These are phyloP conservation scores for Podospora conica DNA, from an alignment of 495 filamentous ascomycete species.

Conservation along the genomic window DNA sequence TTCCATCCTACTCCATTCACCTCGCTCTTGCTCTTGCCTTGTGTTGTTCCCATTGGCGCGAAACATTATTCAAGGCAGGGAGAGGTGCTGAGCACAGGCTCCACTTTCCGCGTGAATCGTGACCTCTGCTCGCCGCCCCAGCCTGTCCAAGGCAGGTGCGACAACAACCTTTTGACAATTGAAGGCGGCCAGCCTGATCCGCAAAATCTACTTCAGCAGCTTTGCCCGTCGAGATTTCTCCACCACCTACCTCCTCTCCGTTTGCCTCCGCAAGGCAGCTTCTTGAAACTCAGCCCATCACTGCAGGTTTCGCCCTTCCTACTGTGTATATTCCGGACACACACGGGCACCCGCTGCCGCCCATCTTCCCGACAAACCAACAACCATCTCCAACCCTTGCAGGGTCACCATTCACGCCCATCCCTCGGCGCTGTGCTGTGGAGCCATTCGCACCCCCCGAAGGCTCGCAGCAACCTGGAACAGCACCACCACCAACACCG, in stretches of 20 bases:
- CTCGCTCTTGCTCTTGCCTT: too few relatives aligned
- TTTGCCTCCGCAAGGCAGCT: background rate
- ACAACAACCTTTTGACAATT: too few relatives aligned
- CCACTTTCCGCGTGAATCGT: background rate
- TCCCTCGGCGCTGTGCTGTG: background rate
- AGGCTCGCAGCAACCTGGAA: background rate
- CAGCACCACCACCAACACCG: background rate
- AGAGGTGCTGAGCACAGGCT: background rate
- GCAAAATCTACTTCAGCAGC: background rate
- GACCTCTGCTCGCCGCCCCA: background rate
- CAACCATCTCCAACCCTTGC: background rate
- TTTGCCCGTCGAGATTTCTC: background rate
- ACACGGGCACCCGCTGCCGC: too few relatives aligned
- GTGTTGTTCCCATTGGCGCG: background rate
- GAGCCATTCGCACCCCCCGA: background rate
- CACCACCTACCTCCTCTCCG: too few relatives aligned
- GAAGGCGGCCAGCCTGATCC: background rate
- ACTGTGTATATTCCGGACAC: too few relatives aligned
- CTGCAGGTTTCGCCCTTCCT: background rate
- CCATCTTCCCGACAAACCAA: background rate
- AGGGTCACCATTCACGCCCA: background rate
- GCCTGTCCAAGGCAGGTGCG: background rate
- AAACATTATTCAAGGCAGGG: background rate
- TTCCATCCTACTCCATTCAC: too few relatives aligned
- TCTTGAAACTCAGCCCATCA: background rate